Evolutionary conservation across 1,284 basidiomycete genomes (phyloP).

Genomic region (Vanrija sp.): DNA sequence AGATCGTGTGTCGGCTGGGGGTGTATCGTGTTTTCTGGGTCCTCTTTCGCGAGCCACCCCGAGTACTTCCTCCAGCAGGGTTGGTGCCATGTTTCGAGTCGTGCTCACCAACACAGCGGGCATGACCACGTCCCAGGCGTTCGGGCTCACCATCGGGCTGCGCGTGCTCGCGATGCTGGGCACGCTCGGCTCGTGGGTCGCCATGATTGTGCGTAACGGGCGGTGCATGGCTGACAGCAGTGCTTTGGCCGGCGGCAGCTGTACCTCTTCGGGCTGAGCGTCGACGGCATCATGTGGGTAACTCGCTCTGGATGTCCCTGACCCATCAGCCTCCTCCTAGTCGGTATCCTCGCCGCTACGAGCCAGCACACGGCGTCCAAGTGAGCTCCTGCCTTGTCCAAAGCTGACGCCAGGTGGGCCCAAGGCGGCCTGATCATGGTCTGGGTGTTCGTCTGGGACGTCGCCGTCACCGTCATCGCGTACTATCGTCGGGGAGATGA

Average conservation of each 20-base stretch:
- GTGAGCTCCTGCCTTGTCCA: no score
- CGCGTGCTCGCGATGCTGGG: background rate
- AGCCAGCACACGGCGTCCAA: no score
- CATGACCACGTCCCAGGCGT: no score
- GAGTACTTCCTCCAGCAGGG: no score
- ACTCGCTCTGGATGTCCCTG: no score
- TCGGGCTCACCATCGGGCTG: no score
- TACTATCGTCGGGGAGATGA: constrained; percentile 33
- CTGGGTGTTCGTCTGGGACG: constrained; percentile 13
- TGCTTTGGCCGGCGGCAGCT: constrained; percentile 44
- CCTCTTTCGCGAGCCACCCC: no score
- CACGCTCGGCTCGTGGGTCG: constrained; percentile 17
- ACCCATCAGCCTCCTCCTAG: constrained; percentile 47
- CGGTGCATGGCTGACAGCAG: no score
- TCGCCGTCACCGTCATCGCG: constrained; percentile 6
- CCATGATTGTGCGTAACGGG: constrained; percentile 40
- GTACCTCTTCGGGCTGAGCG: constrained; percentile 46
- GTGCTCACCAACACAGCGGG: no score
- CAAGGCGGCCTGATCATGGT: constrained; percentile 10
- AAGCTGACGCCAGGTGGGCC: constrained; percentile 4
- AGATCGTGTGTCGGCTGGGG: constrained; percentile 24
- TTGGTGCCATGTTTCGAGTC: no score
- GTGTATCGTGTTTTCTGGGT: no score
- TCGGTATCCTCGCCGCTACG: constrained; percentile 31
- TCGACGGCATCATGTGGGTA: constrained; percentile 41